Base-by-base conservation (phyloP, 331 rosid species). In the Quercus phellos region DNA sequence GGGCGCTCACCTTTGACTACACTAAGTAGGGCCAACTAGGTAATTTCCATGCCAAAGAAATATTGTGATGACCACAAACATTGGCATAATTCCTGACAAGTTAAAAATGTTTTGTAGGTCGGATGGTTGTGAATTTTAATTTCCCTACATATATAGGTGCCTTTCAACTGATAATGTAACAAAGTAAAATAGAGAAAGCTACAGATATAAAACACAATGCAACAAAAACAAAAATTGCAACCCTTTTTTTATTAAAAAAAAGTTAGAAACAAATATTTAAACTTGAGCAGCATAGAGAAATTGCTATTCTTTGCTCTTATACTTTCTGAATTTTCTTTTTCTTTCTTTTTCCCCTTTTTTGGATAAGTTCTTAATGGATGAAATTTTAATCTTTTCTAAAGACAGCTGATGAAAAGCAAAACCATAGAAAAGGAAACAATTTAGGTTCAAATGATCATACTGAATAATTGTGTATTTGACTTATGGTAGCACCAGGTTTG, bases 401-500 rank as follows among this genome's bases (percentile, higher is more conserved):
- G 29, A 29, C 55, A 68, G 51, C 29, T 70, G 70, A 30, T 70
- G 70, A 72, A 51, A 21, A 64, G 74, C 46, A 83, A 72, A 35
- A 38, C 51, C 38, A 50, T 19, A 12, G 11, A 70, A 12, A 50
- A 21, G 54, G 77, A 73, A 59, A 53, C 34, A 59, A 74, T 72
- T 1, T 26, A 19, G 14, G 75, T 55, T 51, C 53, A 76, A 77
- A 58, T 63, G 46, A 77, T 63, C 77, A 68, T 88, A 95, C 99
- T 38, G 92, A 87, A 72, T 86, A 75, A 81, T 91, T 74, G 84
- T 95, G 99, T 85, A 95, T 92, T 84, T 90, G 78, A 73, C 85
- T 85, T 70, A 92, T 86, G 74, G 88, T 87, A 72, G 88, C 87
- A 71, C 99, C 97, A 42, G 99, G 98, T 83, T 84, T 90, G 86